These are phyloP conservation scores for Coemansia sp. DNA, from an alignment of 192 early-diverging fungal genomes.

Conservation along the genomic window DNA sequence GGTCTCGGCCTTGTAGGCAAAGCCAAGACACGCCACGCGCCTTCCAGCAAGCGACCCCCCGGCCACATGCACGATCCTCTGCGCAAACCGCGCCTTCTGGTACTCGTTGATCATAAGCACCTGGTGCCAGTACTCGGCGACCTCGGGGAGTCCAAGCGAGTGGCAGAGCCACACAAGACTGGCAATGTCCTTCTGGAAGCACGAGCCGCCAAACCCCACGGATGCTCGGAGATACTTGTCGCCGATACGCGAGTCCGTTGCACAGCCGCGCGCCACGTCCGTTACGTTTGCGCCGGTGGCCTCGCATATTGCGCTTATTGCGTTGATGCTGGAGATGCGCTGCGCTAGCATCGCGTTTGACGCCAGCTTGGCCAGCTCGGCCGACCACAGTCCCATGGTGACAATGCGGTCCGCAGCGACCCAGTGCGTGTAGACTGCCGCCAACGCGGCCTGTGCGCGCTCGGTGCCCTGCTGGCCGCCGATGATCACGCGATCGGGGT, in stretches of 20 bases:
- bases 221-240: conserved; percentile 87
- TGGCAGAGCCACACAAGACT: conserved; percentile 88
- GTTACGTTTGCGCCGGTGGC: conserved; percentile 87
- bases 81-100: conserved; percentile 83
- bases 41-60: conserved; percentile 82
- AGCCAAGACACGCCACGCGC: conserved; percentile 79
- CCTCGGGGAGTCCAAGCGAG: conserved; percentile 81
- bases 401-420: conserved; percentile 81
- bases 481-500: conserved; percentile 90
- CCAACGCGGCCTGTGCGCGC: conserved; percentile 79
- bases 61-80: conserved; percentile 67
- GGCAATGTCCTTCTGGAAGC: conserved; percentile 94
- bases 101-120: conserved; percentile 91
- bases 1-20: conserved; percentile 95
- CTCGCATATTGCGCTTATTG: conserved; percentile 89
- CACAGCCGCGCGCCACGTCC: conserved; percentile 89
- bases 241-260: conserved; percentile 83
- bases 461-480: conserved; percentile 72
- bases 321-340: conserved; percentile 90
- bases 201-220: conserved; percentile 92
- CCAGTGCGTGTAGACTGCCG: conserved; percentile 83
- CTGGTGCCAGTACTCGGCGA: conserved; percentile 92
- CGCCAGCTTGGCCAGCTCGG: conserved; percentile 90
- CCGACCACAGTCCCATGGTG: conserved; percentile 92
- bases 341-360: conserved; percentile 93